Evolutionary conservation across 2,329 filamentous ascomycete genomes (phyloP), one percentile per base, ranked within the genome.

Genomic region (Fusarium armeniacum): DNA sequence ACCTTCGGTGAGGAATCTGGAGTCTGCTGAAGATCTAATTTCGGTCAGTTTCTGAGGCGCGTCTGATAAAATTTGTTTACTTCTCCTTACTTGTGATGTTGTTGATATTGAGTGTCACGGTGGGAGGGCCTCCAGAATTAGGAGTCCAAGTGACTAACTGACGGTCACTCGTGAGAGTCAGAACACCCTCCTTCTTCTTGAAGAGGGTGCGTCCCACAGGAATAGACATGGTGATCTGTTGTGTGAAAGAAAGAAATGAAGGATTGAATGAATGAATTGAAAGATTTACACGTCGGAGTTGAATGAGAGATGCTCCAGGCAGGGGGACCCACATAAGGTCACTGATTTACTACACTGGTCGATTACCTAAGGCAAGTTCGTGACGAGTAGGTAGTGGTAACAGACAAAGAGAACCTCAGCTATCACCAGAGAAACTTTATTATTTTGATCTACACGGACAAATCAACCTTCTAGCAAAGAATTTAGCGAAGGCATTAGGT

Each of bases 171-270:
- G 92, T 89, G 73, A 98, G 85, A 28, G 89, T 88, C 75, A 99
- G 83, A 65, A 88, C 88, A 78, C 96, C 96, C 84, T 98, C 93
- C 81, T 97, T 96, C 85, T 98, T 99, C 83, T 98, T 98, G 86
- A 96, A 98, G 62, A 90, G 85, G 54, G 91, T 90, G 68, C 87
- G 88, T 63, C 90, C 93, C 73, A 84, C 86, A 54, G 88, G 89
- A 67, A 85, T 79, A 30, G 86, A 82, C 89, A 91, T 90, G 46
- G 55, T 30, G 22, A 32, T 22, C n/a, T 36, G 18, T 30, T 28
- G 35, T n/a, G 35, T 50, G 33, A 50, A 33, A 52, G 33, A 50
- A 33, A 52, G 12, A 16, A 52, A 41, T 20, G 20, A 28, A 20
- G 38, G 26, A 41, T 20, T 40, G 33, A 28, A 32, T 9, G 10